phyloP scores from a whole-genome alignment of 2,329 filamentous ascomycete genomes.

The Cercospora sp. region DNA sequence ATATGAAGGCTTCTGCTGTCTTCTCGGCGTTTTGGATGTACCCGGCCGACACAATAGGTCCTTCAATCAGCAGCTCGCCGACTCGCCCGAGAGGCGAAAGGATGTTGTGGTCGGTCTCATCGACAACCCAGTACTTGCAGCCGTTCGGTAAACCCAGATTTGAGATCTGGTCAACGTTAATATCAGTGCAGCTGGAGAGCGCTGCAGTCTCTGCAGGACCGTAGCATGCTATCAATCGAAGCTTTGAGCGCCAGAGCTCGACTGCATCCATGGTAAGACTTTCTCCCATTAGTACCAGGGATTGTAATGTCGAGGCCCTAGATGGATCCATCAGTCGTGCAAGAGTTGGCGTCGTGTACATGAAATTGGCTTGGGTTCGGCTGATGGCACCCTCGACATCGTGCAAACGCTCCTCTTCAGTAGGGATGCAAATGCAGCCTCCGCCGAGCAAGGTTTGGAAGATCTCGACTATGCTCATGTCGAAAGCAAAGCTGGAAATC shows the following conservation, averaged over 20 bases:
- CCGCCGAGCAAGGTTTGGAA: constrained; percentile 18
- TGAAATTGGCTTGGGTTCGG: background rate
- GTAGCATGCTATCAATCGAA: background rate
- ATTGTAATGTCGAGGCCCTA: background rate
- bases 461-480: constrained; percentile 15
- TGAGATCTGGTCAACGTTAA: background rate
- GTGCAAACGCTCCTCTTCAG: constrained; percentile 27
- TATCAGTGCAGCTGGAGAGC: background rate
- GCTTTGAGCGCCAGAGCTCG: background rate
- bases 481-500: constrained; percentile 26
- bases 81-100: background rate
- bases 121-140: background rate
- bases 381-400: background rate
- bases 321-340: background rate
- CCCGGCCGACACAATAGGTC: background rate
- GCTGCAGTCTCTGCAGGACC: background rate
- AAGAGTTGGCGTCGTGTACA: background rate
- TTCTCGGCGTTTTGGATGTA: background rate
- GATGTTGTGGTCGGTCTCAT: background rate
- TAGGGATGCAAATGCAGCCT: constrained; percentile 21
- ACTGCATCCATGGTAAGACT: background rate
- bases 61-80: background rate
- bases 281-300: background rate
- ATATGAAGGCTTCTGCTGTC: background rate
- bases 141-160: background rate